phyloP scores from a whole-genome alignment of 2,329 filamentous ascomycete species.

The Catunica adiposa region DNA sequence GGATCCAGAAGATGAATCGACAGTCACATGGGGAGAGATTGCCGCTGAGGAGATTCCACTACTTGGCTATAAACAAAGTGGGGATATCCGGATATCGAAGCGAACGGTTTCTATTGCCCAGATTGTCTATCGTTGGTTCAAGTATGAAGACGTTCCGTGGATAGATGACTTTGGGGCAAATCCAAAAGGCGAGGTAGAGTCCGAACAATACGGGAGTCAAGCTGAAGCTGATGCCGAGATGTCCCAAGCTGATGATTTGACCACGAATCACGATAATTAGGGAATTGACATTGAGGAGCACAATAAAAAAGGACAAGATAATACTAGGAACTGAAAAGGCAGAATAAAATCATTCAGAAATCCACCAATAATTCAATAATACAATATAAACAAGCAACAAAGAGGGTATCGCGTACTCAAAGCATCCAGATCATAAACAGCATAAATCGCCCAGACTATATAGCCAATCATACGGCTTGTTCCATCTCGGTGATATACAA shows the following conservation, averaged over 20 bases:
- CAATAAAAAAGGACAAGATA: conserved; percentile 1
- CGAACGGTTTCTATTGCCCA: conserved; percentile 3
- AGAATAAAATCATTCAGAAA: no score
- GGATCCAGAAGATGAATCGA: neutral
- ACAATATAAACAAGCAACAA: conserved; percentile 7
- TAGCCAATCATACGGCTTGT: conserved; percentile 44
- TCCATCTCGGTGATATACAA: conserved; percentile 99
- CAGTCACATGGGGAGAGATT: neutral
- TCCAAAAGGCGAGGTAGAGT: neutral
- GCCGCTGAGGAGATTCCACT: conserved; percentile 10
- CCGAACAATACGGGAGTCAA: conserved; percentile 4
- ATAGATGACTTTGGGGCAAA: neutral
- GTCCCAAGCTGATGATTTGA: conserved; percentile 5
- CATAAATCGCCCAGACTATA: neutral
- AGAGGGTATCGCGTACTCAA: neutral
- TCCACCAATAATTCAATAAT: conserved; percentile 4
- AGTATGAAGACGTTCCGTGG: neutral
- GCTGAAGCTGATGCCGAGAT: conserved; percentile 5
- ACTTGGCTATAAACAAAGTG: conserved; percentile 12
- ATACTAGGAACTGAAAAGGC: no score
- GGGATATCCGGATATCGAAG: conserved; percentile 9
- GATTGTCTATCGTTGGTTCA: conserved; percentile 9
- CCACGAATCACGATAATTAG: neutral
- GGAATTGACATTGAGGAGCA: neutral
- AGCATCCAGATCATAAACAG: neutral